phyloP scores from a whole-genome alignment of 2,329 filamentous ascomycete genomes.

The Fonsecaea multimorphosa region DNA sequence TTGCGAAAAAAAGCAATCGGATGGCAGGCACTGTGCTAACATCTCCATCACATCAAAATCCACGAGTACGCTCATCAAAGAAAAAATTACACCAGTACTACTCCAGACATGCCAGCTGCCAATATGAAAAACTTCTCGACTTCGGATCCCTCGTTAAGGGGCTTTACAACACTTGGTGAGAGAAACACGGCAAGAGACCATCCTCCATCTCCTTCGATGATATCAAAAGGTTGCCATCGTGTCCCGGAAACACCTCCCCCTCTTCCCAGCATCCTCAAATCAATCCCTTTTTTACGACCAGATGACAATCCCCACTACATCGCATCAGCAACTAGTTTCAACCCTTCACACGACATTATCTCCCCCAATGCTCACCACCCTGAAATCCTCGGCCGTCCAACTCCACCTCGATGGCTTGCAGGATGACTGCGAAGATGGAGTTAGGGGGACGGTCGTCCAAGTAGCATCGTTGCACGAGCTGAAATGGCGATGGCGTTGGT shows the following conservation, averaged over 20 bases:
- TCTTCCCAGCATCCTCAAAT: neutral
- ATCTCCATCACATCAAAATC: neutral
- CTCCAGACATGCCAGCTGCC: neutral
- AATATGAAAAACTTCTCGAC: neutral
- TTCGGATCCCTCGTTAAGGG: neutral
- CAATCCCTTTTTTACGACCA: neutral
- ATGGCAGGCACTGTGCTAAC: neutral
- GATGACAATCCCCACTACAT: neutral
- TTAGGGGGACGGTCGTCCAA: slow-evolving; percentile 3
- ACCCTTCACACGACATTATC: neutral
- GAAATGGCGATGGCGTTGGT: slow-evolving; percentile 5
- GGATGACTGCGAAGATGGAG: neutral
- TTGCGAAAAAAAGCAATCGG: neutral
- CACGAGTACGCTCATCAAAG: neutral
- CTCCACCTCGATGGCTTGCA: slow-evolving; percentile 5
- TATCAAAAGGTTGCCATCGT: neutral
- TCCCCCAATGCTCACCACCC: neutral
- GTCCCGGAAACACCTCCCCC: neutral
- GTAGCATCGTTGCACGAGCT: neutral
- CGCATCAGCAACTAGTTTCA: neutral
- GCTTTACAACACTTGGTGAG: neutral
- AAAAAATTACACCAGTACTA: neutral
- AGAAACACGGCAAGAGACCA: neutral
- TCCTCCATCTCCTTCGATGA: neutral
- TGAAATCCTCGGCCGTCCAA: slow-evolving; percentile 8